These are phyloP conservation scores for Trichosporon faecale DNA, from an alignment of 1,284 basidiomycete species.

Conservation along the genomic window DNA sequence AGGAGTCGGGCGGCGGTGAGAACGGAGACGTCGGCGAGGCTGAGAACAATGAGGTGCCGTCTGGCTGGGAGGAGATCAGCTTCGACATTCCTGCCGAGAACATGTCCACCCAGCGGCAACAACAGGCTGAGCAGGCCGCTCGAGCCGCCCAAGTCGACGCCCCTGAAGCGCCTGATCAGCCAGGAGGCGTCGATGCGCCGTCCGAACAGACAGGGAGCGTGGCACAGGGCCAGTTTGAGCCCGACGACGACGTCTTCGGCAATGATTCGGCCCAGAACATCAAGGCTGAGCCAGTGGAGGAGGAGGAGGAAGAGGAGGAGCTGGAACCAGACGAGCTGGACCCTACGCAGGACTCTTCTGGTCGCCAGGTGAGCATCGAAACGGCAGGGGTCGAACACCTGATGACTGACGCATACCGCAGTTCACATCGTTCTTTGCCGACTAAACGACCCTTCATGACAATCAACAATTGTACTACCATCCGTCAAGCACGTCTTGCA, in stretches of 20 bases:
- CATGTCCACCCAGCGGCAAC: slow-evolving; percentile 22
- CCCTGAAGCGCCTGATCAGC: background rate
- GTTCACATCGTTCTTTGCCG: slow-evolving; percentile 10
- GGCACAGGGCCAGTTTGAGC: background rate
- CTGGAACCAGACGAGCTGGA: slow-evolving; percentile 16
- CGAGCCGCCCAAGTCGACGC: background rate
- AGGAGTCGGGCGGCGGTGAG: background rate
- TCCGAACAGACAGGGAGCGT: background rate
- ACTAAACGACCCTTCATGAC: background rate
- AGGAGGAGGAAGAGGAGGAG: slow-evolving; percentile 9
- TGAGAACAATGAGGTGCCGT: background rate
- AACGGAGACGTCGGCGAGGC: background rate
- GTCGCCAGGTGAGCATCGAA: slow-evolving; percentile 16
- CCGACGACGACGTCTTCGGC: slow-evolving; percentile 12
- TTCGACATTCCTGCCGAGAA: slow-evolving; percentile 13
- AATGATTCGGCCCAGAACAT: background rate
- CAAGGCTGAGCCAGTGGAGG: background rate
- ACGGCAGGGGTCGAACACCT: background rate
- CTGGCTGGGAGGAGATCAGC: slow-evolving; percentile 20
- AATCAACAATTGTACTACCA: background rate
- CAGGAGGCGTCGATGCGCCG: background rate
- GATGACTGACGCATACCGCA: background rate
- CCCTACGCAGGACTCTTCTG: slow-evolving; percentile 15
- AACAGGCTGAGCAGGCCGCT: background rate
- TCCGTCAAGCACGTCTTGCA: background rate